A percentile compares a stretch with the other conserved stretches of the same genome.
Conservation (phyloP, 495 filamentous ascomycete genomes). For the Penicillium antarcticum region DNA sequence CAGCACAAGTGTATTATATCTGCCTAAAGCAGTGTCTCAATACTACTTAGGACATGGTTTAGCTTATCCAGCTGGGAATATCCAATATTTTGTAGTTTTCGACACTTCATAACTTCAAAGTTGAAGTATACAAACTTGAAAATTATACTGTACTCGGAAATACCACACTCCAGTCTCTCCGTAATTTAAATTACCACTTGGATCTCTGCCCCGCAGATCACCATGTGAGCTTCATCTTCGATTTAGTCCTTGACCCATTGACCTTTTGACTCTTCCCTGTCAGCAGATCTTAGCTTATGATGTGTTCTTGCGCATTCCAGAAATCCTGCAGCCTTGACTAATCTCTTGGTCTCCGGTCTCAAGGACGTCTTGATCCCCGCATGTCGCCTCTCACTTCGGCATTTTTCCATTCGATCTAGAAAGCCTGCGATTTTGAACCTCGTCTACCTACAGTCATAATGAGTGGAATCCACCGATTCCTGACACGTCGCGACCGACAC, state of each 20-base stretch:
- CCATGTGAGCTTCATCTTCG: neutral
- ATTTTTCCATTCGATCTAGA: slow-evolving; percentile 6
- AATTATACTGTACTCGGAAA: no score
- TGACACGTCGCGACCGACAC: slow-evolving; percentile 70
- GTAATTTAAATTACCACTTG: neutral
- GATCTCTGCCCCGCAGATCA: slow-evolving; percentile 6
- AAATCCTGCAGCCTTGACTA: slow-evolving; percentile 32
- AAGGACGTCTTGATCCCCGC: slow-evolving; percentile 16
- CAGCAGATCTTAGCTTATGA: slow-evolving; percentile 29
- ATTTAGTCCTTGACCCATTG: neutral
- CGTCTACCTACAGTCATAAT: slow-evolving; percentile 24
- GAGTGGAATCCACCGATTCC: slow-evolving; percentile 64
- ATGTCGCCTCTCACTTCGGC: slow-evolving; percentile 20
- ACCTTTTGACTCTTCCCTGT: neutral
- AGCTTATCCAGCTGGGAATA: no score
- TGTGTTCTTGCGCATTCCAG: slow-evolving; percentile 19
- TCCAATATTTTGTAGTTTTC: no score
- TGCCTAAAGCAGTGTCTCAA: no score
- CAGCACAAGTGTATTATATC: no score
- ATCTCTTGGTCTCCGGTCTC: slow-evolving; percentile 7
- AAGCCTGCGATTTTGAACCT: neutral
- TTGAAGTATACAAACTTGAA: no score
- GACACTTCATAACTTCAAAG: no score
- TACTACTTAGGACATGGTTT: no score
- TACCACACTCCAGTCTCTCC: no score